A percentile compares a stretch with the other conserved stretches of the same genome.
phyloP scores from a whole-genome alignment of 306 rosid genomes.

The Begonia peltatifolia region DNA sequence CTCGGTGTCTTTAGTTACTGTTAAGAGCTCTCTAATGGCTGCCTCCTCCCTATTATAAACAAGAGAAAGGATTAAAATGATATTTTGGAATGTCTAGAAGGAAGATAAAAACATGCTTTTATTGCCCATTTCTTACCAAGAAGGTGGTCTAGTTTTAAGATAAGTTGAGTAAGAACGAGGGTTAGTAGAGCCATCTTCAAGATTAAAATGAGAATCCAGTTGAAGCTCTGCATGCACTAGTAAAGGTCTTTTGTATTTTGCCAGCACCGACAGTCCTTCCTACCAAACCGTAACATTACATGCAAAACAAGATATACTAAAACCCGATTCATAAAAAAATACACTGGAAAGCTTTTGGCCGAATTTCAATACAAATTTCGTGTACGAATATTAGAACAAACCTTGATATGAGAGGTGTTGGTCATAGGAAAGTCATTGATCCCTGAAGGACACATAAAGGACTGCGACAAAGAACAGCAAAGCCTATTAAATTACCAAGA shows the following conservation, averaged over 20 bases:
- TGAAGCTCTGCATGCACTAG: slow-evolving; percentile 77
- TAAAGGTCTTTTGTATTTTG: slow-evolving; percentile 77
- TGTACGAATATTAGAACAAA: slow-evolving; percentile 9
- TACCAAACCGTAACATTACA: slow-evolving; percentile 22
- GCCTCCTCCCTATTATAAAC: slow-evolving; percentile 74
- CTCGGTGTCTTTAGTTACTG: slow-evolving; percentile 58
- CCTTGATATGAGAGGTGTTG: slow-evolving; percentile 74
- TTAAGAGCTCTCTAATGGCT: slow-evolving; percentile 62
- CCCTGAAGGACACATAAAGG: slow-evolving; percentile 98
- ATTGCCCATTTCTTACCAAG: slow-evolving; percentile 42
- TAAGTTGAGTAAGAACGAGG: slow-evolving; percentile 52
- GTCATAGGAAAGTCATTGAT: slow-evolving; percentile 88
- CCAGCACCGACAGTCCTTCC: slow-evolving; percentile 75
- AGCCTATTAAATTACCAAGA: slow-evolving; percentile 4
- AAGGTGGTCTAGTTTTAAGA: slow-evolving; percentile 75
- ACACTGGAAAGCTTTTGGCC: too few relatives aligned
- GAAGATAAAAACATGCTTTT: neutral
- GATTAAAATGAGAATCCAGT: slow-evolving; percentile 30
- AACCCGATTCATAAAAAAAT: neutral
- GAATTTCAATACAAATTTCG: neutral
- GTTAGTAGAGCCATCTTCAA: slow-evolving; percentile 21
- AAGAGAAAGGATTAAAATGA: slow-evolving; percentile 3
- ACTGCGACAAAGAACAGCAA: slow-evolving; percentile 31
- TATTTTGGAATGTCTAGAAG: neutral
- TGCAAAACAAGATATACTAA: slow-evolving; percentile 5